phyloP scores from a whole-genome alignment of 2,329 filamentous ascomycete species.

The Penicillium decumbens region DNA sequence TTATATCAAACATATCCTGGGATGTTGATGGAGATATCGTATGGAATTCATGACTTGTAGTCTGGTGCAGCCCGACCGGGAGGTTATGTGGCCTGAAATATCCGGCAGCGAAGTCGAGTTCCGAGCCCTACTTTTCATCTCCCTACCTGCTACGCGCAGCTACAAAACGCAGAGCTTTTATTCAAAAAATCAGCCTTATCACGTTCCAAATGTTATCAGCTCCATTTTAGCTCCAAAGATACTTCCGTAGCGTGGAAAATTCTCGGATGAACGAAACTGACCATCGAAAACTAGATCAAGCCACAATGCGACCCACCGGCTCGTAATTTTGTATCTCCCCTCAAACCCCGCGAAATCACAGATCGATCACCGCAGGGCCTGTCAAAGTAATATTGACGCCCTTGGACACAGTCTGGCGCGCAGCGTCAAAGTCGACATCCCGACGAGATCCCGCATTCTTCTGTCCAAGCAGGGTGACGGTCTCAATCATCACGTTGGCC shows the following conservation, averaged over 20 bases:
- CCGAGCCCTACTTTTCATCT: too few relatives aligned
- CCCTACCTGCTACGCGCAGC: background rate
- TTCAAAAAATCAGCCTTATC: background rate
- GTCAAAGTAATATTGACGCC: slow-evolving; percentile 22
- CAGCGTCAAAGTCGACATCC: slow-evolving; percentile 12
- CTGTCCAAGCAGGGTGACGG: slow-evolving; percentile 33
- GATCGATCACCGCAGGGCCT: slow-evolving; percentile 17
- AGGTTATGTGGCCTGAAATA: too few relatives aligned
- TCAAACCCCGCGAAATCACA: slow-evolving; percentile 1
- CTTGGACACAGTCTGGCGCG: slow-evolving; percentile 23
- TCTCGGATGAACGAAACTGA: background rate
- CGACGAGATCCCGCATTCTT: slow-evolving; percentile 6
- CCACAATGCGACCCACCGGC: background rate
- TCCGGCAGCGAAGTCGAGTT: too few relatives aligned
- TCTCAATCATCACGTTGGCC: slow-evolving; percentile 29
- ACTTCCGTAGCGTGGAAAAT: background rate
- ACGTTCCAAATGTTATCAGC: background rate
- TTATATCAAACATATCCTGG: too few relatives aligned
- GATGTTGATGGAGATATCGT: too few relatives aligned
- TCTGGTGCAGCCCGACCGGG: too few relatives aligned
- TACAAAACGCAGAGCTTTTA: background rate
- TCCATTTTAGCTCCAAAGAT: background rate
- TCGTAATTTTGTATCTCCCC: background rate
- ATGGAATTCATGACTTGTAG: too few relatives aligned
- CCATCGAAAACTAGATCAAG: background rate